Percentiles rank a stretch among this genome's conserved stretches.
phyloP scores from a whole-genome alignment of 371 early-diverging fungal genomes.

The Choanephora cucurbitarum region DNA sequence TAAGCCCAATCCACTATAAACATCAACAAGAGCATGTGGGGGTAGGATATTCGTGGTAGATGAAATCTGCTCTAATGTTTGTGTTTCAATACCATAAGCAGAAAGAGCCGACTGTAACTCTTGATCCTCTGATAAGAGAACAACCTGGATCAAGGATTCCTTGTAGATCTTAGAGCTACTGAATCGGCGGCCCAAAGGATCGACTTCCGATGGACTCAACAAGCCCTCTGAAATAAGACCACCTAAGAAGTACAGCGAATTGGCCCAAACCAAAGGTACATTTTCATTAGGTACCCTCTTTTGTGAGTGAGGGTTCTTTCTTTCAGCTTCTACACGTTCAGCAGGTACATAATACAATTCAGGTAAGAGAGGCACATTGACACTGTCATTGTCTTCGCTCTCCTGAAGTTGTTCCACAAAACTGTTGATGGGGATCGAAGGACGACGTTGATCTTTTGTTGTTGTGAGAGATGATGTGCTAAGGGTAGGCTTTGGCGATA shows the following conservation, averaged over 20 bases:
- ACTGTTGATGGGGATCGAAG: neutral
- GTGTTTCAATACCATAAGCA: slow-evolving; percentile 79
- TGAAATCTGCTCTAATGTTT: slow-evolving; percentile 65
- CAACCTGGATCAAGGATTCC: slow-evolving; percentile 77
- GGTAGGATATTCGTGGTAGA: slow-evolving; percentile 67
- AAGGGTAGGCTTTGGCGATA: neutral
- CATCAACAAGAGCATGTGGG: slow-evolving; percentile 76
- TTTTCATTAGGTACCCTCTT: slow-evolving; percentile 82
- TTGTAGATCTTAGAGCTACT: slow-evolving; percentile 40
- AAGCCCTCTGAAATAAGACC: slow-evolving; percentile 73
- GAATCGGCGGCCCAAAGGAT: slow-evolving; percentile 81
- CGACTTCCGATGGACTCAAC: slow-evolving; percentile 77
- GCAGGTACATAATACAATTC: slow-evolving; percentile 83
- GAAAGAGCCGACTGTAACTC: slow-evolving; percentile 66
- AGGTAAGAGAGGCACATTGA: slow-evolving; percentile 59
- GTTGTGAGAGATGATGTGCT: neutral
- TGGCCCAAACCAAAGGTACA: slow-evolving; percentile 89
- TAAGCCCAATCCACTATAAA: slow-evolving; percentile 71
- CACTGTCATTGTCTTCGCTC: neutral
- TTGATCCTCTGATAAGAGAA: slow-evolving; percentile 73
- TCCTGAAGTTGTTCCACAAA: slow-evolving; percentile 1
- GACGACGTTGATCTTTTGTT: neutral
- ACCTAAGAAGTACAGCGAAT: slow-evolving; percentile 79
- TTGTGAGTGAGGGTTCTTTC: slow-evolving; percentile 70
- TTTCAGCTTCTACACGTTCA: slow-evolving; percentile 74